Evolutionary conservation across 352 stramenopile species (phyloP), one percentile per base, ranked within the genome.

Genomic region (Phytophthora foliorum): DNA sequence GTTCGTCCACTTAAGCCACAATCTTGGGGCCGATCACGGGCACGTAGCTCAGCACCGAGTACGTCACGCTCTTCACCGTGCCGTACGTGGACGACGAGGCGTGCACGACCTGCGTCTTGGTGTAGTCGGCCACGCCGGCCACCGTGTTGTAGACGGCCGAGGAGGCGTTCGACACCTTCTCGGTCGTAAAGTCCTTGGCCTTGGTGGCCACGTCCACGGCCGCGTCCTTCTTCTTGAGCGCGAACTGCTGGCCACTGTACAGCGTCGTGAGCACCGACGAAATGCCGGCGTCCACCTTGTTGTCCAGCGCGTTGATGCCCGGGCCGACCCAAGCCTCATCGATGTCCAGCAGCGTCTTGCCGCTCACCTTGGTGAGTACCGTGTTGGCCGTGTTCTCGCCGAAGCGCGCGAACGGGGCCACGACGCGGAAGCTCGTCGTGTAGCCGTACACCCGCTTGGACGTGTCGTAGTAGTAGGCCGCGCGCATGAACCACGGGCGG

Each of bases 371-470:
- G 14, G 77, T 57, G 13, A 92, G 67, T 44, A 92, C 71, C 22
- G 69, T 67, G 56, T 92, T 90, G 46, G 78, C 69, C 32, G 68
- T 89, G 39, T 62, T 80, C 71, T 92, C 84, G 17, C 81, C 80
- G 46, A 90, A 85, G 31, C 79, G 84, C 16, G 84, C 84, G 32
- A 92, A 71, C 6, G 62, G 62, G 9, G 77, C 75, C 51, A 92
- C 74, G 25, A 85, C 59, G 22, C 75, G 78, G 71, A 92, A 92
- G 72, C 81, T 89, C 65, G 84, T 92, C 34, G 84, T 83, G 80
- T 90, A 92, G 71, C 77, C 71, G 75, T 92, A 92, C 66, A 92
- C 78, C n/a, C 72, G 72, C 81, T 90, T 92, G 53, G 68, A 74
- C 31, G 77, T 88, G 67, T 88, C 78, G 70, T 92, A 92, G 68